phyloP scores from a whole-genome alignment of 352 stramenopile genomes.

The Phytopythium aichiense region DNA sequence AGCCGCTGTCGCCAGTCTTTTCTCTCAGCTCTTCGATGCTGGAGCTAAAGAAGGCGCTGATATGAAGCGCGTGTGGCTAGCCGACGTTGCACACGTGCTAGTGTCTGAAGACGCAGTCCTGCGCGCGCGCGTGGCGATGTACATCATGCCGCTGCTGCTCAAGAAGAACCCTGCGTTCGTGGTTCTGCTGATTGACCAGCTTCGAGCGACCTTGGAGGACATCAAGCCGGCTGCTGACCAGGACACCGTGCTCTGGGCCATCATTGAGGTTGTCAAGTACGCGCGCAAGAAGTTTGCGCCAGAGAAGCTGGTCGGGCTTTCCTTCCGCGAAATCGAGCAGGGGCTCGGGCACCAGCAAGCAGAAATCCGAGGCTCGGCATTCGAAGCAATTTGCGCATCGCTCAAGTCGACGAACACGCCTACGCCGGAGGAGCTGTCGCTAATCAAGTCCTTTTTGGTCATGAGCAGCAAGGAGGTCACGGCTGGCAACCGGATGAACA shows the following conservation, averaged over 20 bases:
- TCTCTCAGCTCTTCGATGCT: slow-evolving; percentile 62
- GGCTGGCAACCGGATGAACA: slow-evolving; percentile 59
- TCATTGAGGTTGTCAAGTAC: slow-evolving; percentile 78
- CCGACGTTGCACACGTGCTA: slow-evolving; percentile 48
- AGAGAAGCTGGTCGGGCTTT: slow-evolving; percentile 51
- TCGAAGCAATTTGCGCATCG: slow-evolving; percentile 74
- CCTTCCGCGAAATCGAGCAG: slow-evolving; percentile 45
- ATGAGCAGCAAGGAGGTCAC: slow-evolving; percentile 74
- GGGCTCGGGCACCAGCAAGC: slow-evolving; percentile 49
- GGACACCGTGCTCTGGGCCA: slow-evolving; percentile 59
- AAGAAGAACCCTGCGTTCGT: slow-evolving; percentile 67
- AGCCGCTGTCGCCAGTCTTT: slow-evolving; percentile 51
- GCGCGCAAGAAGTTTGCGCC: slow-evolving; percentile 62
- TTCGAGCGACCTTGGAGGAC: slow-evolving; percentile 25
- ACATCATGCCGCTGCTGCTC: slow-evolving; percentile 66
- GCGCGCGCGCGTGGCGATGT: slow-evolving; percentile 63
- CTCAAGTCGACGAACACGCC: slow-evolving; percentile 80
- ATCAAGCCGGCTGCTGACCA: slow-evolving; percentile 10
- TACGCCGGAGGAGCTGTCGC: slow-evolving; percentile 37
- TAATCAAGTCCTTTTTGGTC: slow-evolving; percentile 67
- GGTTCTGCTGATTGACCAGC: slow-evolving; percentile 34
- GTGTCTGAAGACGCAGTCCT: slow-evolving; percentile 47
- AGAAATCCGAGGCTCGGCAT: slow-evolving; percentile 64
- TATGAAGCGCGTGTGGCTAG: slow-evolving; percentile 46
- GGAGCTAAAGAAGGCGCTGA: slow-evolving; percentile 13